These are phyloP conservation scores for Cryptosporidium parvum DNA, from an alignment of 169 alveolate species.

Conservation along the genomic window DNA sequence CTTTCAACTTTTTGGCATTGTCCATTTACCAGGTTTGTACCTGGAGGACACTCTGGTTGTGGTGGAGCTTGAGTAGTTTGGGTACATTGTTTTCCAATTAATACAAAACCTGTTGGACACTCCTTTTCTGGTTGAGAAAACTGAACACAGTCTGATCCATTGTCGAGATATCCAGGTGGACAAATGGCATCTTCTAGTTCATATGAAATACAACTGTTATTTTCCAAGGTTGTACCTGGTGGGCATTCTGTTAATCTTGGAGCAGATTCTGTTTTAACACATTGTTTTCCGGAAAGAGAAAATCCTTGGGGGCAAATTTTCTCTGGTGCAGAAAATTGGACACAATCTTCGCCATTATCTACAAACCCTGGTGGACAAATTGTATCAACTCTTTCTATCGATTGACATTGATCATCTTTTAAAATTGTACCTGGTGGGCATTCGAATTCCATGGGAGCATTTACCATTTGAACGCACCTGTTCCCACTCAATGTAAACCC, in stretches of 20 bases:
- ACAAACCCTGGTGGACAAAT: slow-evolving; percentile 72
- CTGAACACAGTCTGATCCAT: slow-evolving; percentile 69
- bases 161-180: slow-evolving; percentile 72
- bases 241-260: slow-evolving; percentile 70
- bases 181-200: slow-evolving; percentile 68
- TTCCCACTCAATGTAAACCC: slow-evolving; percentile 69
- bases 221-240: slow-evolving; percentile 72
- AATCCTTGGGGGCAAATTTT: slow-evolving; percentile 65
- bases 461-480: slow-evolving; percentile 47
- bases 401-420: slow-evolving; percentile 69
- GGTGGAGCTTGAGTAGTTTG: slow-evolving; percentile 74
- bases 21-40: slow-evolving; percentile 70
- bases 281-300: slow-evolving; percentile 70
- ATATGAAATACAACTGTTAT: slow-evolving; percentile 44
- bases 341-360: slow-evolving; percentile 76
- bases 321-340: slow-evolving; percentile 70
- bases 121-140: slow-evolving; percentile 73
- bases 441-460: slow-evolving; percentile 70
- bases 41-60: slow-evolving; percentile 71
- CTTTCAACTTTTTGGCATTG: slow-evolving; percentile 69
- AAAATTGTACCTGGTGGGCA: slow-evolving; percentile 75
- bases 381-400: slow-evolving; percentile 75
- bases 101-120: slow-evolving; percentile 70
- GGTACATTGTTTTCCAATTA: slow-evolving; percentile 71
- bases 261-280: slow-evolving; percentile 65